A percentile compares a stretch with the other conserved stretches of the same genome.
These are phyloP conservation scores for Rhytidiadelphus loreus DNA, from an alignment of 225 moss, liverwort and hornwort species.

Conservation along the genomic window DNA sequence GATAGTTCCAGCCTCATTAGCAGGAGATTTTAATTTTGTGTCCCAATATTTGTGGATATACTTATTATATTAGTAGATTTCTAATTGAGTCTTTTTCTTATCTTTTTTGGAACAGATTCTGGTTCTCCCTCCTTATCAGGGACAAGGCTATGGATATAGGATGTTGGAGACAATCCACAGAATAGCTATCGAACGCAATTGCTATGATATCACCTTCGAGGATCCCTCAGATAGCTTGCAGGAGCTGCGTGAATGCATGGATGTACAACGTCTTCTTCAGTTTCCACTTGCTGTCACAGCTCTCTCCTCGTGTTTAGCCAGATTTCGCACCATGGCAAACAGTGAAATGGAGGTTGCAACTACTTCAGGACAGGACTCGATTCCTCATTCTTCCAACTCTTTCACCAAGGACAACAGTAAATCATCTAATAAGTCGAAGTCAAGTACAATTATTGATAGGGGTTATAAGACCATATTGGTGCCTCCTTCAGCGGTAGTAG, in stretches of 20 bases:
- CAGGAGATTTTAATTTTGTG: not conserved
- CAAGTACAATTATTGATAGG: not conserved
- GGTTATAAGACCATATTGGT: conserved; percentile 42
- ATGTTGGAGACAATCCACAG: conserved; percentile 64
- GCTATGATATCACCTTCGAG: conserved; percentile 91
- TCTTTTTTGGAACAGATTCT: conserved; percentile 47
- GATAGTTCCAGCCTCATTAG: not conserved
- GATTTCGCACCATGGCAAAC: conserved; percentile 12
- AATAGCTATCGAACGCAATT: conserved; percentile 45
- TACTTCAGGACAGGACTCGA: conserved; percentile 9
- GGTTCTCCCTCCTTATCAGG: conserved; percentile 86
- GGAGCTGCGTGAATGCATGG: conserved; percentile 87
- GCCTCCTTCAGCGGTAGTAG: conserved; percentile 47
- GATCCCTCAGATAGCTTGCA: conserved; percentile 81
- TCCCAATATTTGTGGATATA: not conserved
- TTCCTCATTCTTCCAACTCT: not conserved
- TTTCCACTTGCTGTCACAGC: conserved; percentile 27
- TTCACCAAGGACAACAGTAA: conserved; percentile 7
- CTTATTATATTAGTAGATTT: not conserved
- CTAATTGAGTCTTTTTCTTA: not conserved
- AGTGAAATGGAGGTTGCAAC: conserved; percentile 14
- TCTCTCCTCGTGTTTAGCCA: conserved; percentile 23
- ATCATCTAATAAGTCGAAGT: not conserved
- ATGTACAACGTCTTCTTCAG: conserved; percentile 65
- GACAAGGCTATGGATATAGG: conserved; percentile 65